These are phyloP conservation scores for Toxicodendron radicans DNA, from an alignment of 345 rosid genomes.

Conservation along the genomic window DNA sequence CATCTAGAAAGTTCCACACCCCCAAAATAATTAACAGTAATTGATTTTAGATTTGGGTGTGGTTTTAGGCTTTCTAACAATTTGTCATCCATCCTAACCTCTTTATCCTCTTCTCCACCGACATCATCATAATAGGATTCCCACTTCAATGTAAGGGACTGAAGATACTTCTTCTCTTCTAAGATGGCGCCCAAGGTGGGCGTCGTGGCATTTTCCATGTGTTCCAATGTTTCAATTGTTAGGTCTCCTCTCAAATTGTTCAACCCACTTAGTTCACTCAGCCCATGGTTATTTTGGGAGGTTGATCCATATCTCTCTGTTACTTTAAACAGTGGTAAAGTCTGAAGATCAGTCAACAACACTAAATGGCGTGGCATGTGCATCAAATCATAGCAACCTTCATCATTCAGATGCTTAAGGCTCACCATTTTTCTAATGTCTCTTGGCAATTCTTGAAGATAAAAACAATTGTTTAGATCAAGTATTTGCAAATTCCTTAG, in stretches of 20 bases:
- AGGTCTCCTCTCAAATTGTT: constrained; percentile 16
- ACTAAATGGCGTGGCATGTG: not conserved
- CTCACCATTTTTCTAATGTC: not conserved
- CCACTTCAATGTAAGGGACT: constrained; percentile 7
- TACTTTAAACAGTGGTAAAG: constrained; percentile 4
- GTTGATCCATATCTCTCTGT: not conserved
- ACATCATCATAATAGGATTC: not conserved
- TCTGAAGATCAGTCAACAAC: constrained; percentile 5
- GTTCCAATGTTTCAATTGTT: not conserved
- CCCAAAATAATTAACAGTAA: not conserved
- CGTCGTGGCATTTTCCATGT: not conserved
- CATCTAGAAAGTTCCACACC: not conserved
- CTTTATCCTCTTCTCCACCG: not conserved
- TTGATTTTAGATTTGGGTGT: not conserved
- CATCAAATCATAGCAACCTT: not conserved
- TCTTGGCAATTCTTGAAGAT: constrained; percentile 2
- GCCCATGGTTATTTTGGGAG: not conserved
- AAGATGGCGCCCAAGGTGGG: no score
- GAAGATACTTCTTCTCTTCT: no score
- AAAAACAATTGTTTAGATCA: not conserved
- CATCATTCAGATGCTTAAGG: not conserved
- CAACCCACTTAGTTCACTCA: not conserved
- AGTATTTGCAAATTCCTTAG: constrained; percentile 16
- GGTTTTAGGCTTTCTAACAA: constrained; percentile 9
- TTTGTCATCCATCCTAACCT: not conserved